Evolutionary conservation across 176 grass and related monocot genomes (phyloP), one percentile per base, ranked within the genome.

Genomic region (Avena eriantha): DNA sequence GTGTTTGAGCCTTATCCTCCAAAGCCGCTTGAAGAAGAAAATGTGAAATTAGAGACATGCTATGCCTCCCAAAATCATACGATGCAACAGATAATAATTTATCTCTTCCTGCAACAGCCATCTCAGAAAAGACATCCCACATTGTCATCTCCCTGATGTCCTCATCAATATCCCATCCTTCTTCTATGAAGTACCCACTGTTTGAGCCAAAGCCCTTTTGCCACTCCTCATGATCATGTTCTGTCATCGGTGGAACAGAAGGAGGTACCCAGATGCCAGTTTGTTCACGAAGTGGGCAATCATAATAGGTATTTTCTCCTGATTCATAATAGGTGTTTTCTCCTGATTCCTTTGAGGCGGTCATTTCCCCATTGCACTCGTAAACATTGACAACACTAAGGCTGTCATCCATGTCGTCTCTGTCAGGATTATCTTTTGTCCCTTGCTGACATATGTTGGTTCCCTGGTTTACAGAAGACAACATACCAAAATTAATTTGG

Each of bases 51-150:
- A 86, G 33, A 34, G 93, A 92, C 86, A 86, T 89, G 21, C 83
- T 84, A 84, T 79, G 72, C 56, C 78, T 92, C 45, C 75, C 50
- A 29, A 93, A 56, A 86, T 92, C 90, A 86, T 70, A 88, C 50
- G 94, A 90, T 17, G 86, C 43, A 58, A 91, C 14, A 23, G 91
- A 86, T 6, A 86, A 50, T 63, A 93, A 4, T 86, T 93, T 98
- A 21, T 91, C 83, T 80, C 61, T 91, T 23, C 86, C 92, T n/a
- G 89, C 86, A 72, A 88, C 79, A 84, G 86, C 63, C 90, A 98
- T 94, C 54, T 94, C 94, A 49, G 97, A 64, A 59, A 94, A 70
- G 70, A 98, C 88, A 82, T 98, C 90, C 97, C 94, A 94, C 94
- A 98, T 96, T 70, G 97, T 93, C 88, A 96, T 91, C 69, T 91